A percentile compares a stretch with the other conserved stretches of the same genome.
These are phyloP conservation scores for Metschnikowia bowlesiae DNA, from an alignment of 805 yeast genomes.

Conservation along the genomic window DNA sequence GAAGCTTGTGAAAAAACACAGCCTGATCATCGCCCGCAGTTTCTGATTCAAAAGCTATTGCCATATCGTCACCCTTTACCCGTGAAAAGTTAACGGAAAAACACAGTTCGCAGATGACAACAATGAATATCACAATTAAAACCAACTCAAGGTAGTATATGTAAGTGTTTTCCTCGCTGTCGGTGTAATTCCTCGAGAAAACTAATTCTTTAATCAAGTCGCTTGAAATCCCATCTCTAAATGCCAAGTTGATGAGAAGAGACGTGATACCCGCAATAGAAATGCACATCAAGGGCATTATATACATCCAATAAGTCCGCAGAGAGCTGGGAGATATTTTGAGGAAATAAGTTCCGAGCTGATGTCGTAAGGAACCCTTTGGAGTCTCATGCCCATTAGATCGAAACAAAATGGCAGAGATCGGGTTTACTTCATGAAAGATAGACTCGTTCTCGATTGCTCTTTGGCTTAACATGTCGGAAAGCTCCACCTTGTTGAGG, in stretches of 20 bases:
- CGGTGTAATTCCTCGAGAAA: background rate
- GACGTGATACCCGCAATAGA: background rate
- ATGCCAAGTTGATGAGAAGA: background rate
- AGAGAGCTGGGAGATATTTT: constrained; percentile 11
- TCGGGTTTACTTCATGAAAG: constrained; percentile 24
- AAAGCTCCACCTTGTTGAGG: constrained; percentile 56
- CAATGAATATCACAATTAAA: constrained; percentile 30
- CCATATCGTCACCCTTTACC: background rate
- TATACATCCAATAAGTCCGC: constrained; percentile 8
- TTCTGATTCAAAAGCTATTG: background rate
- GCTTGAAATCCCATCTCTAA: background rate
- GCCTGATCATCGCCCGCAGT: constrained; percentile 1
- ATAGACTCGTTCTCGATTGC: constrained; percentile 18
- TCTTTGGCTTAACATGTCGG: constrained; percentile 36
- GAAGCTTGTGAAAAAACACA: constrained; percentile 5
- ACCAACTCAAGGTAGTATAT: constrained; percentile 55
- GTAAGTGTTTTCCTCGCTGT: constrained; percentile 25
- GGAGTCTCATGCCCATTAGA: constrained; percentile 14
- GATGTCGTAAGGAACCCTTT: constrained; percentile 21
- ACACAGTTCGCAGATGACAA: background rate
- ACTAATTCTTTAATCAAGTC: background rate
- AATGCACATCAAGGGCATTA: constrained; percentile 18
- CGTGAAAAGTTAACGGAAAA: background rate
- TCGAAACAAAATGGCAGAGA: constrained; percentile 23
- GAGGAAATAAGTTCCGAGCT: constrained; percentile 22